Evolutionary conservation across 2,329 filamentous ascomycete species (phyloP).

Genomic region (Colletotrichum cordylinicola): DNA sequence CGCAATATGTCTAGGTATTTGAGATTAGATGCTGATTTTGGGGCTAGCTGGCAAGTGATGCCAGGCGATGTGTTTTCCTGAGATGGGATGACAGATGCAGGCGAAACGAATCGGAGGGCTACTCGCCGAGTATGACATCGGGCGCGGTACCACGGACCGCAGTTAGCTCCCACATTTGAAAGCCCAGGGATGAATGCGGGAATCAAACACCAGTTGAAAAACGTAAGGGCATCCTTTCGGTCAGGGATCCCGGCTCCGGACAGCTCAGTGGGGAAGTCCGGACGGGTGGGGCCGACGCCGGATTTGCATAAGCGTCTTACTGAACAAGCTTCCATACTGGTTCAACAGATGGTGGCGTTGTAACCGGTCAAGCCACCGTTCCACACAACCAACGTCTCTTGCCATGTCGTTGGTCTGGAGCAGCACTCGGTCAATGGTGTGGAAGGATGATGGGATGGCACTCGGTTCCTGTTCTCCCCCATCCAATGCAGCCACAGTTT

Average conservation of each 20-base stretch:
- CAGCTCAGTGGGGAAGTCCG: background rate
- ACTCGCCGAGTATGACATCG: background rate
- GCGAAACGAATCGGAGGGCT: background rate
- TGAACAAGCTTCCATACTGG: background rate
- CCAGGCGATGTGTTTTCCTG: background rate
- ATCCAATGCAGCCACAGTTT: background rate
- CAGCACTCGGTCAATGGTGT: background rate
- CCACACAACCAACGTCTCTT: background rate
- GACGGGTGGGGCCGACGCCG: background rate
- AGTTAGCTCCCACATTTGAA: background rate
- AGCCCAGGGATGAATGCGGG: background rate
- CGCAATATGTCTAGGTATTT: background rate
- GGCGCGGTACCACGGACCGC: background rate
- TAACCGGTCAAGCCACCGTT: background rate
- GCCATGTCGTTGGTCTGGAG: background rate
- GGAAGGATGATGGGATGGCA: background rate
- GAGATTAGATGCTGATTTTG: background rate
- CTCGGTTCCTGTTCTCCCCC: background rate
- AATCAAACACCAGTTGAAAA: background rate
- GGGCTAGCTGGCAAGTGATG: background rate
- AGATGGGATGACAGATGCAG: background rate
- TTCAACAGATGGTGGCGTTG: background rate
- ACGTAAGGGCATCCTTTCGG: background rate
- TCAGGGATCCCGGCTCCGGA: background rate
- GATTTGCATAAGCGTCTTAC: background rate